Evolutionary conservation across 805 yeast species (phyloP), one percentile per base, ranked within the genome.

Genomic region (Yarrowia osloensis): DNA sequence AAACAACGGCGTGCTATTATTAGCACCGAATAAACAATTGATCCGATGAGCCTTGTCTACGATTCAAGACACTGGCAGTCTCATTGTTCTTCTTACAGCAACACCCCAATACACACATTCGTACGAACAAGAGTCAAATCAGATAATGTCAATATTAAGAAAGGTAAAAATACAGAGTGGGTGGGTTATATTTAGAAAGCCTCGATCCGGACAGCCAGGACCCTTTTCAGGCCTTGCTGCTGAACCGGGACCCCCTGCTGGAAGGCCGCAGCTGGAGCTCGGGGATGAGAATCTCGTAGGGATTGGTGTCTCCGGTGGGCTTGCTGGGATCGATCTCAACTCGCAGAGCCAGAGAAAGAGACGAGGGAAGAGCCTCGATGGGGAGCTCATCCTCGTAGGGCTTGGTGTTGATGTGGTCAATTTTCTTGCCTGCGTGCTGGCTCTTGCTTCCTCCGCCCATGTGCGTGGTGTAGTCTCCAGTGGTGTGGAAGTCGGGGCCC

Each of bases 231-330:
- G 63, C 49, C 63, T 40, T 57, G 37, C 37, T 26, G 62, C 46
- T 26, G 22, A 39, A 28, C 33, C 35, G 37, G 61, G 59, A 31
- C 5, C 33, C 12, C 1, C 63, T 29, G 6, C 37, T 28, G 19
- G 66, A 62, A 13, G 57, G 57, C 7, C 29, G 24, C 22, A 55
- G 11, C 42, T 65, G 63, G 4, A 69, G 52, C 39, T 67, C 69
- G 17, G 98, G 97, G 68, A 93, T 84, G 65, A 88, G 78, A 52
- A 91, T 75, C 72, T 88, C 89, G 76, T 91, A 93, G 42, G 81
- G 87, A 28, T 81, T 81, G 0, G 94, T 87, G 31, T 80, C 76
- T 31, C 89, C 85, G 3, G 79, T 75, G 0, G 78, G 69, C 68
- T 85, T 81, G 2, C 70, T 71, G 15, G 81, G 80, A 69, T 90